Base-by-base conservation (phyloP, 1,284 basidiomycete species). In the Naganishia cerealis region DNA sequence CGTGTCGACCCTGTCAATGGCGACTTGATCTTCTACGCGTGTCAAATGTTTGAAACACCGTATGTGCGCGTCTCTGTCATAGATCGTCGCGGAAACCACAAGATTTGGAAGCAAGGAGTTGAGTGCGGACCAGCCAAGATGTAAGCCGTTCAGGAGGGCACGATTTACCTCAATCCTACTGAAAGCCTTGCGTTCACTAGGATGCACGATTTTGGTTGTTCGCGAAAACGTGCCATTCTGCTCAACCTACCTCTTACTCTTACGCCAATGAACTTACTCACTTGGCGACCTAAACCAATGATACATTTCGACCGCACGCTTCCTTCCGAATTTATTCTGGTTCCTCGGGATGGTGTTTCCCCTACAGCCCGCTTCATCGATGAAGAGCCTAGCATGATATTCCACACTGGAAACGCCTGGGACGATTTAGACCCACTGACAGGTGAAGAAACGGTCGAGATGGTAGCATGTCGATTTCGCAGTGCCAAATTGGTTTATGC, bases 161-260 rank as follows among this genome's bases (percentile, higher is more conserved):
- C 42, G 10, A 5, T 12, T 18, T 10, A 3, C 36, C 6, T 50
- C 4, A 21, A 6, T 50, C 58, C 55, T 39, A 40, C 58, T 71
- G 46, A 66, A 12, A 16, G 39, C 13, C 16, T 15, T 18, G 46
- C 13, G 0, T 13, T 33, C 15, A n/a, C 73, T 33, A 81, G 83
- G 80, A 83, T 84, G 82, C 83, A 84, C 73, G 83, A 84, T 73
- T 83, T 83, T 72, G 83, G 78, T 24, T 80, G 77, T 6, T 81
- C 81, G 0, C 74, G 77, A 15, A 79, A 79, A 0, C 77, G 79
- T 58, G 81, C 83, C 2, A 75, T 83, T 65, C 75, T 84, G 54
- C 76, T 84, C 71, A 83, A 84, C 72, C 77, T 83, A 3, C 83
- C 83, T 0, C 77, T 84, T 1, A 82, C 82, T 0, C 79, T 84